Percentiles rank a stretch among this genome's conserved stretches.
Conservation (phyloP, 176 grass and related monocot species). For the Oryza coarctata region DNA sequence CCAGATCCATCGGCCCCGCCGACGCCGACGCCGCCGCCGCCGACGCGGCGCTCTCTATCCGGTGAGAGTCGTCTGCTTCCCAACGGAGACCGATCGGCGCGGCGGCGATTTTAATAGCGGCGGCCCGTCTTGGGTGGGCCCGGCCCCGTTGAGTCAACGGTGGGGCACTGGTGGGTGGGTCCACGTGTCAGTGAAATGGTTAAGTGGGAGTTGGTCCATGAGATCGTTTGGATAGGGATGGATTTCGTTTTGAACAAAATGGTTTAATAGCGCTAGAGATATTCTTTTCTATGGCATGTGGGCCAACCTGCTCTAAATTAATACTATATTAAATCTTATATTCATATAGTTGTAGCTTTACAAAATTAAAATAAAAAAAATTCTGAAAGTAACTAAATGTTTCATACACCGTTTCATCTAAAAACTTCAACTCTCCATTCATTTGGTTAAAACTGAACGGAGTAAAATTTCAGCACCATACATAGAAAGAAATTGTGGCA, state of each 20-base stretch:
- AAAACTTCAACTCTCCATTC: no score
- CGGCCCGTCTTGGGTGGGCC: not conserved
- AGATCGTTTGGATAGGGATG: not conserved
- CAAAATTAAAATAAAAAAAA: no score
- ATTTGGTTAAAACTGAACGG: no score
- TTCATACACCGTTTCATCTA: no score
- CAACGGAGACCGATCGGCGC: not conserved
- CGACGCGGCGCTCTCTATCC: not conserved
- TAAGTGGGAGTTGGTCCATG: not conserved
- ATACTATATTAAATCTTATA: not conserved
- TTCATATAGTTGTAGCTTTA: not conserved
- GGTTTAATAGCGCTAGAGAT: not conserved
- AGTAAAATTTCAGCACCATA: no score
- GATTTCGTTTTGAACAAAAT: not conserved
- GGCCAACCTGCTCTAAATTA: not conserved
- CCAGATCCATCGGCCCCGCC: conserved; percentile 19
- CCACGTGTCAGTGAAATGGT: not conserved
- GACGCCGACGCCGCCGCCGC: not conserved
- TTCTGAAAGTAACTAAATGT: not conserved
- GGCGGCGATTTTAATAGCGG: not conserved
- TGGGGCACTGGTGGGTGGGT: not conserved
- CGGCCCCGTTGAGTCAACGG: not conserved
- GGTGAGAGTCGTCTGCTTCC: conserved; percentile 22
- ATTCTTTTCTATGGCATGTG: not conserved
- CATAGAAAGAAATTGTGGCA: no score